phyloP scores from a whole-genome alignment of 2,329 filamentous ascomycete genomes.

The Trichoderma sp. region DNA sequence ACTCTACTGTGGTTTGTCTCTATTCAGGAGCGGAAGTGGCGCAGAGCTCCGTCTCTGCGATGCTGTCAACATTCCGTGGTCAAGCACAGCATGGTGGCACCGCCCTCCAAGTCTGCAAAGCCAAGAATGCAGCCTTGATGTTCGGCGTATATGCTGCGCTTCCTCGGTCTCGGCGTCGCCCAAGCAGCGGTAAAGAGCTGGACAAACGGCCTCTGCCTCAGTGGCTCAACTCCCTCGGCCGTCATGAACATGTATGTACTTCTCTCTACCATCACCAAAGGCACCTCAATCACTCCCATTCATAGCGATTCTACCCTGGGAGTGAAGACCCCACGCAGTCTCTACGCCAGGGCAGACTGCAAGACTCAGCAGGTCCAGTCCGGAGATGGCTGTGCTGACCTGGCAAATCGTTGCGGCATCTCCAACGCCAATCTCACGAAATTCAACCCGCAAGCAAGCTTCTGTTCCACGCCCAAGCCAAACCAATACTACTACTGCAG shows the following conservation, averaged over 20 bases:
- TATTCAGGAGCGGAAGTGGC: constrained; percentile 32
- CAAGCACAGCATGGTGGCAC: background rate
- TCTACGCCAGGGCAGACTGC: background rate
- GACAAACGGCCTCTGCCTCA: constrained; percentile 1
- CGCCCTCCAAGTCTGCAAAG: background rate
- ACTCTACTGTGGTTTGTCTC: constrained; percentile 38
- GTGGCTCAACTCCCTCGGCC: background rate
- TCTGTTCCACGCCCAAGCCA: constrained; percentile 36
- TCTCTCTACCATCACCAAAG: background rate
- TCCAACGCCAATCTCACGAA: constrained; percentile 39
- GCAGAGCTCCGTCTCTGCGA: background rate
- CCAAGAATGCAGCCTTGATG: background rate
- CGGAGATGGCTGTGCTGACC: constrained; percentile 40
- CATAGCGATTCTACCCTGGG: background rate
- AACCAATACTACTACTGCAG: constrained; percentile 45
- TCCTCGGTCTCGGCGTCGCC: constrained; percentile 28
- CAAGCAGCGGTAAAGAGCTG: constrained; percentile 6
- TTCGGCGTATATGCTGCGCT: background rate
- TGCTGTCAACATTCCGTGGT: background rate
- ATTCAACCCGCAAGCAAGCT: constrained; percentile 37
- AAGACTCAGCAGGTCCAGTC: constrained; percentile 13
- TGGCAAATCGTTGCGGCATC: constrained; percentile 44
- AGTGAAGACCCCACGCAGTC: background rate
- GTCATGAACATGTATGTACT: background rate
- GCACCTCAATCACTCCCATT: background rate